Conservation (phyloP, 768 basidiomycete species). For the Boletus huronensis region DNA sequence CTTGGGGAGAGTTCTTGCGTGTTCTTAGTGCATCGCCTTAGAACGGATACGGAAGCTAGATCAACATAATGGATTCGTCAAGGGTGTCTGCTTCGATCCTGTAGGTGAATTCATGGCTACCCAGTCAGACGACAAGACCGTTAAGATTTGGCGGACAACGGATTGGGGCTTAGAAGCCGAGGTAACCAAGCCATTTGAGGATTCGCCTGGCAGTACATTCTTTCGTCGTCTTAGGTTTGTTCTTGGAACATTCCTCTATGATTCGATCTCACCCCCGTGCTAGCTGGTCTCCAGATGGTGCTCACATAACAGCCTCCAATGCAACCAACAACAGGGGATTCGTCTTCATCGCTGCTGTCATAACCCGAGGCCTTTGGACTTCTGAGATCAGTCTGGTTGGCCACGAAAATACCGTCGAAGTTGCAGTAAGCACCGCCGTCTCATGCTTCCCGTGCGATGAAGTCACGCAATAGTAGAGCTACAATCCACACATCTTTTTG, state of each 20-base stretch:
- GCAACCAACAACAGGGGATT: conserved; percentile 95
- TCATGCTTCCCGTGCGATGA: neutral
- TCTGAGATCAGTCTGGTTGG: conserved; percentile 94
- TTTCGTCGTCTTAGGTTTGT: conserved; percentile 82
- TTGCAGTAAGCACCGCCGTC: conserved; percentile 59
- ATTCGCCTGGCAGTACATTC: conserved; percentile 93
- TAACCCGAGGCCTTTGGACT: conserved; percentile 84
- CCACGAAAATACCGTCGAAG: conserved; percentile 95
- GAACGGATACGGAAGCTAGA: conserved; percentile 83
- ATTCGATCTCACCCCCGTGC: neutral
- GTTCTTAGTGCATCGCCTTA: conserved; percentile 28
- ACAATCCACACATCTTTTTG: conserved; percentile 93
- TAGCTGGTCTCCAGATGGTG: conserved; percentile 99
- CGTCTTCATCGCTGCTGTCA: conserved; percentile 96
- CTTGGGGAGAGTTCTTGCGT: neutral
- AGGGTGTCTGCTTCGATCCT: conserved; percentile 98
- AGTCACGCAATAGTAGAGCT: conserved; percentile 33
- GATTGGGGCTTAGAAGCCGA: conserved; percentile 88
- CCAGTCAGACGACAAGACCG: conserved; percentile 92
- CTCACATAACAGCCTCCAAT: conserved; percentile 95
- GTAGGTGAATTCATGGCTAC: conserved; percentile 98
- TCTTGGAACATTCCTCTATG: neutral
- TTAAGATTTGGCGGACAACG: conserved; percentile 94
- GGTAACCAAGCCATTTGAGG: conserved; percentile 86
- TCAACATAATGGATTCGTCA: conserved; percentile 93